Base-by-base conservation (phyloP, 139 green algal genomes). In the Tetradesmus lagerheimii region DNA sequence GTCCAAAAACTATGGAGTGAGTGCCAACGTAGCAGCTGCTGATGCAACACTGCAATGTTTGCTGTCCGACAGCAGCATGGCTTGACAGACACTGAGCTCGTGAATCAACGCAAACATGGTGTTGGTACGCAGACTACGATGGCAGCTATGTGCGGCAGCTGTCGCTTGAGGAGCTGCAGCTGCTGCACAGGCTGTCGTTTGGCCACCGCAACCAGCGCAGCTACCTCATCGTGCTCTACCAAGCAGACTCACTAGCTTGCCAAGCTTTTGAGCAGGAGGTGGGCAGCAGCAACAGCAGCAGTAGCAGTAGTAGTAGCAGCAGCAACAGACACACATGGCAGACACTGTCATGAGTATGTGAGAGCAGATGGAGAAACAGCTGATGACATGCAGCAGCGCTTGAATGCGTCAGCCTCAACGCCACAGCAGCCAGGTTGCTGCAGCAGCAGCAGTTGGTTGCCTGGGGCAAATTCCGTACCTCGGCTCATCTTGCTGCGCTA, bases 171-270 rank as follows among this genome's bases (percentile, higher is more conserved):
- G 76, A 85, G 50, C 39, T 86, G 45, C 76, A 90, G 76, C 47
- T 86, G 86, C 76, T 90, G 34, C 86, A 90, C 37, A 37, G 86
- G 9, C 76, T 77, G 37, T 90, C 86, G 25, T 90, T 90, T 90
- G 86, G 86, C 35, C 86, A 90, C 76, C 76, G 86, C 35, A 90
- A 90, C 64, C 76, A 79, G 76, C 86, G 86, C 76, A 90, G 50
- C 37, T 90, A 90, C 76, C 50, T 90, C 4, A 50, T 90, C 1
- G 50, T 90, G 1, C 50, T 90, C 14, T 74, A 89, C 27, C 25
- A n/a, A 34, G 53, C 85, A 34, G 47, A 83, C 31, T 89, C 85
- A 25, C 31, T 53, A 37, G 67, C 85, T 18, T 89, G 85, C 37
- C 85, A 89, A 35, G 85, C 76, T 18, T 74, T 89, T 37, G 85